Conservation (phyloP, 352 stramenopile species). For the Pythium brachiatum region DNA sequence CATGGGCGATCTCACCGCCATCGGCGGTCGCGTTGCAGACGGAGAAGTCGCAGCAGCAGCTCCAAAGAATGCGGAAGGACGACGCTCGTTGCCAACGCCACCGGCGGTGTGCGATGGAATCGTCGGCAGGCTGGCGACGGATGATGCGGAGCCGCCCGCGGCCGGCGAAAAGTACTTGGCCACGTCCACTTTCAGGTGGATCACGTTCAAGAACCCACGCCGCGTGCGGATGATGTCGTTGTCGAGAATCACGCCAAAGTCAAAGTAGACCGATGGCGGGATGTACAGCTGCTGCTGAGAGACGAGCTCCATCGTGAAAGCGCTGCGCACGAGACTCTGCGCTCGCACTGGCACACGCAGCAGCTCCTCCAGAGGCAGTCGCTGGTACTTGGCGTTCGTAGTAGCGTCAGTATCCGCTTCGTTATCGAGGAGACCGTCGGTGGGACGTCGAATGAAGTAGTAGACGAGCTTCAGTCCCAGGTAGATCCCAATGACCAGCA, state of each 20-base stretch:
- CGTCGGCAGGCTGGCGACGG: slow-evolving; percentile 7
- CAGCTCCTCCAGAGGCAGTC: slow-evolving; percentile 52
- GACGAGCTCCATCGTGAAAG: slow-evolving; percentile 37
- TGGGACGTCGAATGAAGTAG: slow-evolving; percentile 3
- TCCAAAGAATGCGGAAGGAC: slow-evolving; percentile 17
- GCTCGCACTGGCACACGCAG: slow-evolving; percentile 44
- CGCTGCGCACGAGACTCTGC: slow-evolving; percentile 38
- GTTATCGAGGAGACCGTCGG: slow-evolving; percentile 12
- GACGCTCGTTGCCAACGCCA: not conserved
- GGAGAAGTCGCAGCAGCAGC: not conserved
- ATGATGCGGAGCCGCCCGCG: not conserved
- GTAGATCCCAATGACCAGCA: slow-evolving; percentile 23
- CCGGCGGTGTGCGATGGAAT: not conserved
- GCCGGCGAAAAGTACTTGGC: slow-evolving; percentile 41
- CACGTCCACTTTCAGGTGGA: slow-evolving; percentile 51
- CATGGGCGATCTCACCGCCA: slow-evolving; percentile 2
- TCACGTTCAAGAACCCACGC: slow-evolving; percentile 46
- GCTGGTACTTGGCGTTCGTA: slow-evolving; percentile 26
- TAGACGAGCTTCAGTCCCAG: slow-evolving; percentile 22
- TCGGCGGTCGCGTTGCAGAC: slow-evolving; percentile 8
- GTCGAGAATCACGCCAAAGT: slow-evolving; percentile 50
- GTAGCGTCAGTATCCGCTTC: not conserved
- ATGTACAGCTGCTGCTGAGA: slow-evolving; percentile 41
- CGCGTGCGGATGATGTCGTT: slow-evolving; percentile 48
- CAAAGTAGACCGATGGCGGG: slow-evolving; percentile 49